These are phyloP conservation scores for Ustilago sp. DNA, from an alignment of 1,284 basidiomycete genomes.

Conservation along the genomic window DNA sequence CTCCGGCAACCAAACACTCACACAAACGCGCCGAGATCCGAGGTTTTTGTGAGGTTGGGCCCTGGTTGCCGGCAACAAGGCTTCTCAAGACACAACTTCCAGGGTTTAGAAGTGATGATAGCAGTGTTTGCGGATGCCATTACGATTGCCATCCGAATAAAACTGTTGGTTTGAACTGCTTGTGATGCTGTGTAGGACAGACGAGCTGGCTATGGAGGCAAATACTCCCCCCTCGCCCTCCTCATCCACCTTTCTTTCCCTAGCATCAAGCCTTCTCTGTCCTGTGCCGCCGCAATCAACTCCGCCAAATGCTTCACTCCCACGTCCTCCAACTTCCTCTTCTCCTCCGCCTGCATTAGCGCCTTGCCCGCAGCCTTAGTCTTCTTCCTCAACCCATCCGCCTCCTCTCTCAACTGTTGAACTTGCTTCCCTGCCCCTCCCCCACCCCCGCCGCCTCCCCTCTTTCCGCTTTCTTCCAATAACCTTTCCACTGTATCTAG, in stretches of 20 bases:
- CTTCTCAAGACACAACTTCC: no score
- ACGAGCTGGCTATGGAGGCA: constrained; percentile 19
- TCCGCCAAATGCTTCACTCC: constrained; percentile 29
- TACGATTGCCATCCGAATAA: no score
- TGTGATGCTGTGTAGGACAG: not conserved
- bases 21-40: constrained; percentile 1
- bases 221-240: constrained; percentile 23
- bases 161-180: not conserved
- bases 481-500: constrained; percentile 18
- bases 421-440: constrained; percentile 18
- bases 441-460: not conserved
- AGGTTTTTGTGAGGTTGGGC: not conserved
- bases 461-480: constrained; percentile 8
- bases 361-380: constrained; percentile 20
- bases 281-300: constrained; percentile 35
- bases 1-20: not conserved
- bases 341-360: constrained; percentile 3
- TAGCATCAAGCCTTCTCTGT: constrained; percentile 26
- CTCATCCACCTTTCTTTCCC: constrained; percentile 38
- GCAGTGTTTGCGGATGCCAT: no score
- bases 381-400: constrained; percentile 22
- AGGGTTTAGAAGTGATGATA: no score
- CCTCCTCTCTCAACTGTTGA: constrained; percentile 21
- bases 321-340: constrained; percentile 17
- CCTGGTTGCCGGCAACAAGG: not conserved